Base-by-base conservation (phyloP, 1,284 basidiomycete species). In the Baeospora myosura region DNA sequence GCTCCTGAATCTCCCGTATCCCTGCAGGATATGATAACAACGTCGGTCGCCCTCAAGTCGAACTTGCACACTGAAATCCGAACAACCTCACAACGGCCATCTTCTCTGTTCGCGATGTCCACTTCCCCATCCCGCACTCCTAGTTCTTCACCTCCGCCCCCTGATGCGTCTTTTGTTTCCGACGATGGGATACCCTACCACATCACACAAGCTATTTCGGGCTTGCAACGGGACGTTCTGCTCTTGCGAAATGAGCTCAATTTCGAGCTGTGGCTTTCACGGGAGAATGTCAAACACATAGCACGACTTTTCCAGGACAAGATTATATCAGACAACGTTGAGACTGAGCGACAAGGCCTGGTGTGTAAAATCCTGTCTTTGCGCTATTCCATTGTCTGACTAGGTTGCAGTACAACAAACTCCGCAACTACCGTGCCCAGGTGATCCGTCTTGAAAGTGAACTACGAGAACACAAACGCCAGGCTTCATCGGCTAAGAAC, bases 301-400 rank as follows among this genome's bases (percentile, higher is more conserved):
- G 83, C 81, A n/a, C 69, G 78, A 33, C 60, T 90, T 38, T 82
- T 86, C 52, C 72, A 81, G 47, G 81, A 88, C 48, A 12, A 12
- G 5, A 74, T 85, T 21, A 56, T 84, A 20, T 77, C 81, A 42
- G 75, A 76, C 51, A 80, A 75, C 38, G 82, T 82, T 20, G 88
- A 90, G 56, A 72, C 74, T 5, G 88, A 90, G 56, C 68, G 85
- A 34, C 88, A 90, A 59, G 78, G 77, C n/a, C 60, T 89, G 64
- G 86, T 89, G 53, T 49, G 78, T 64, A 24, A 18, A 23, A 32
- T 28, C 23, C 12, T 24, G 14, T 29, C 20, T 30, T 14, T 18
- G 10, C 10, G 35, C n/a, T 20, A 28, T 38, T 40, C 28, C 38
- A 23, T 38, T 32, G n/a, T 30, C 2, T 38, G 29, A 30, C 38